Conservation (phyloP, 2,329 filamentous ascomycete genomes). For the Aspergillus candidus region DNA sequence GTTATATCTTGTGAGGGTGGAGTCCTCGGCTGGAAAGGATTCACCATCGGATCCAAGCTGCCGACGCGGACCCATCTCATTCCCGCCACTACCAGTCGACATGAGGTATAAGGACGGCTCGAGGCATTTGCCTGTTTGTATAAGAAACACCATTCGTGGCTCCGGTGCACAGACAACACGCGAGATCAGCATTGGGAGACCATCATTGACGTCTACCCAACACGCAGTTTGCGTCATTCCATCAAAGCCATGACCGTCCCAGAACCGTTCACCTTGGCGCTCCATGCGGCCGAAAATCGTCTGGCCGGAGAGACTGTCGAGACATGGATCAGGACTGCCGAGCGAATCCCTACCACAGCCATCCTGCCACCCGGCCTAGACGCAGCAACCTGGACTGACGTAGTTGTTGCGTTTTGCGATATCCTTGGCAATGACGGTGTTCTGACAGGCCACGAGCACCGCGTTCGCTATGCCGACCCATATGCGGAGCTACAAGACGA, state of each 20-base stretch:
- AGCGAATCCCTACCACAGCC: not conserved
- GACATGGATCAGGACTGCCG: not conserved
- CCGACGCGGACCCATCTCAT: too few relatives aligned
- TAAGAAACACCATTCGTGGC: too few relatives aligned
- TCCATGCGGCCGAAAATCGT: constrained; percentile 13
- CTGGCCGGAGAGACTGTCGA: not conserved
- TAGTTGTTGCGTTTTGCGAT: not conserved
- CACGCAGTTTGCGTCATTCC: too few relatives aligned
- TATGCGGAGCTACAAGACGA: not conserved
- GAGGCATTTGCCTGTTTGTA: too few relatives aligned
- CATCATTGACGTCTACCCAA: too few relatives aligned
- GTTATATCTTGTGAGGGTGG: too few relatives aligned
- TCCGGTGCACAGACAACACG: not conserved
- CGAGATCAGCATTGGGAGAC: not conserved
- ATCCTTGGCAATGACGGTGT: not conserved
- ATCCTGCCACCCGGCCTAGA: not conserved
- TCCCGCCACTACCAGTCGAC: too few relatives aligned
- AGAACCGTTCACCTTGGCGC: constrained; percentile 40
- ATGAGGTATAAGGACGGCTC: too few relatives aligned
- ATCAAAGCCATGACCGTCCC: not conserved
- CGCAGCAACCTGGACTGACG: not conserved
- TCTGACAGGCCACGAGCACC: not conserved
- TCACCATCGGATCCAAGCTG: too few relatives aligned
- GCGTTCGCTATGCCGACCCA: not conserved
- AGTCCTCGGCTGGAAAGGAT: too few relatives aligned